Evolutionary conservation across 2,329 filamentous ascomycete species (phyloP).

Genomic region (Calonectria ilicicola): DNA sequence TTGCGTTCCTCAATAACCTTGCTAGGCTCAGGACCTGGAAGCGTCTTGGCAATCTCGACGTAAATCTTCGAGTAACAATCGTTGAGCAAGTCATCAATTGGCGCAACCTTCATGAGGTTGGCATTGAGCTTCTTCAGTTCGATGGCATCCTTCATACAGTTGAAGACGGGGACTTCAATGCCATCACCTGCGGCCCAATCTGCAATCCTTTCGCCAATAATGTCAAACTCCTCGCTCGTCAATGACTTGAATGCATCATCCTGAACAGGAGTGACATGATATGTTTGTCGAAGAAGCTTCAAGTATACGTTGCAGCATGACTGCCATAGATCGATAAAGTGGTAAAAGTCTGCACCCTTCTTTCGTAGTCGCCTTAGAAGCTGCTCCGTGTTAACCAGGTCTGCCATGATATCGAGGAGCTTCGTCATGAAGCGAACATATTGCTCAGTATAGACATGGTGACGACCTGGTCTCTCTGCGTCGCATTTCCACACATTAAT

Average conservation of each 20-base stretch:
- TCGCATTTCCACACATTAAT: conserved; percentile 97
- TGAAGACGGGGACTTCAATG: conserved; percentile 56
- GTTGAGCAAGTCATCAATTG: conserved; percentile 93
- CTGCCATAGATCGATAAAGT: conserved; percentile 71
- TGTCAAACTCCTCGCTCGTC: conserved; percentile 68
- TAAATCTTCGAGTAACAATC: conserved; percentile 89
- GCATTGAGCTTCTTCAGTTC: conserved; percentile 81
- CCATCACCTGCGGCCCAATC: conserved; percentile 63
- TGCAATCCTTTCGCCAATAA: conserved; percentile 64
- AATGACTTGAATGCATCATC: conserved; percentile 69
- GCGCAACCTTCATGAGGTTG: conserved; percentile 84
- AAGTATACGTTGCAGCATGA: conserved; percentile 66
- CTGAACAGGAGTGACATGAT: conserved; percentile 57
- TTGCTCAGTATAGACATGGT: conserved; percentile 91
- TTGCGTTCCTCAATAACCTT: conserved; percentile 60
- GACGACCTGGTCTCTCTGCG: conserved; percentile 82
- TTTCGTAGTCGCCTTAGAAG: conserved; percentile 84
- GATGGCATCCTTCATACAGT: conserved; percentile 68
- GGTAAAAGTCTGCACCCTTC: conserved; percentile 80
- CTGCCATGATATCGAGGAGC: conserved; percentile 79
- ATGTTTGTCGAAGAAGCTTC: conserved; percentile 62
- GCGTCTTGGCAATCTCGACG: conserved; percentile 70
- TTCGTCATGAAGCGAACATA: conserved; percentile 87
- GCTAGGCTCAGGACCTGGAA: conserved; percentile 65
- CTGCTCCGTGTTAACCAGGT: conserved; percentile 81